A percentile compares a stretch with the other conserved stretches of the same genome.
Conservation (phyloP, 495 filamentous ascomycete species). For the Penicilliopsis zonata region DNA sequence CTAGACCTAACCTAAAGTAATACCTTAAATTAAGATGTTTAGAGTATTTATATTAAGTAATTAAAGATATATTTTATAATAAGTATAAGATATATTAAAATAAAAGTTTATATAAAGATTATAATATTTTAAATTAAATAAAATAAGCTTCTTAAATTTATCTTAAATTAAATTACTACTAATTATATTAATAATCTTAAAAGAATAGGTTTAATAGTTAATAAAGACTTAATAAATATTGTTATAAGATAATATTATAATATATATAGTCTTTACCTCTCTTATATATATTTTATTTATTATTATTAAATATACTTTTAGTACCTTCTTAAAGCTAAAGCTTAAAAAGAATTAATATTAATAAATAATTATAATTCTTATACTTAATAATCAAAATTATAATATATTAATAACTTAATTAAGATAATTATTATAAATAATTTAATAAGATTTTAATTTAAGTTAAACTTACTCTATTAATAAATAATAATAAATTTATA, state of each 20-base stretch:
- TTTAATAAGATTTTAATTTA: not conserved
- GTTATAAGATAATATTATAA: slow-evolving; percentile 1
- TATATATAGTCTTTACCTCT: not conserved
- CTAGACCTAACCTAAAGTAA: slow-evolving; percentile 1
- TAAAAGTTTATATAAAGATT: not conserved
- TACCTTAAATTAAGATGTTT: not conserved
- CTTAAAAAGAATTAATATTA: slow-evolving; percentile 1
- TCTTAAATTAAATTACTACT: not conserved
- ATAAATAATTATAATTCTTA: slow-evolving; percentile 1
- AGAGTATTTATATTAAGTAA: not conserved
- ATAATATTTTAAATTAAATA: not conserved
- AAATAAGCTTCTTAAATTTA: not conserved
- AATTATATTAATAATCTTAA: not conserved
- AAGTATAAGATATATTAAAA: not conserved
- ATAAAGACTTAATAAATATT: not conserved
- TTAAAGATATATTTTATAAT: not conserved
- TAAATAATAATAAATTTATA: not conserved
- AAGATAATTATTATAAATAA: slow-evolving; percentile 1
- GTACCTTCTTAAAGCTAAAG: too few relatives aligned
- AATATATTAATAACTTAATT: not conserved
- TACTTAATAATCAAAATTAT: not conserved
- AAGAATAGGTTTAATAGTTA: not conserved
- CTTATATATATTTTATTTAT: not conserved
- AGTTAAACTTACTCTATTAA: not conserved
- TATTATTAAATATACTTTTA: too few relatives aligned